Evolutionary conservation across 306 rosid genomes (phyloP).

Genomic region (Bauhinia variegata): DNA sequence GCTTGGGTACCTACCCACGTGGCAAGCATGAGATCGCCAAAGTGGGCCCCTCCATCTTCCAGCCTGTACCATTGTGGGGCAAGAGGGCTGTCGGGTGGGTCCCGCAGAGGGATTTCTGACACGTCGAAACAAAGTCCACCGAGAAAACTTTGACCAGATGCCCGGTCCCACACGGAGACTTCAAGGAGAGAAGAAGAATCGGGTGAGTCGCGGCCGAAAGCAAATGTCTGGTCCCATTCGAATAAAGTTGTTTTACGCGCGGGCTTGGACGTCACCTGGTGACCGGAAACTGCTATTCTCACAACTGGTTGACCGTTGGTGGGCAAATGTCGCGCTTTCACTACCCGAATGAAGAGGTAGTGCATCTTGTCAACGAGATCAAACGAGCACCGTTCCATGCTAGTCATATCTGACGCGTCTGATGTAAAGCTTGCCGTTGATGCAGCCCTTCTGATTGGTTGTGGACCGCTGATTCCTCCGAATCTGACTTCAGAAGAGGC

Average conservation of each 20-base stretch:
- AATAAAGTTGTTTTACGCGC: constrained; percentile 59
- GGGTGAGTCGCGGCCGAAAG: constrained; percentile 63
- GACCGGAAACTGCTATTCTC: constrained; percentile 54
- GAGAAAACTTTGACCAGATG: constrained; percentile 41
- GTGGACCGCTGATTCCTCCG: constrained; percentile 50
- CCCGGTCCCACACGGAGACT: constrained; percentile 69
- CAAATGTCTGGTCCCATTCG: constrained; percentile 94
- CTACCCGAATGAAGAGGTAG: constrained; percentile 75
- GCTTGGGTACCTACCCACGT: constrained; percentile 95
- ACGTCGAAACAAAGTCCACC: constrained; percentile 89
- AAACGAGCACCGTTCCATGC: constrained; percentile 64
- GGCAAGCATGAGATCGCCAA: constrained; percentile 85
- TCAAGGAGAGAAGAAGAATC: constrained; percentile 72
- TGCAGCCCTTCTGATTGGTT: constrained; percentile 46
- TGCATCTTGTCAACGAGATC: constrained; percentile 96
- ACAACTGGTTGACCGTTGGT: constrained; percentile 59
- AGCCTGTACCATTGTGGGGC: constrained; percentile 94
- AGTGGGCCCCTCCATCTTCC: constrained; percentile 65
- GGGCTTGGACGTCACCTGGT: constrained; percentile 54
- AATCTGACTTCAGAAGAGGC: constrained; percentile 48
- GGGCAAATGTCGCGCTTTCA: constrained; percentile 68
- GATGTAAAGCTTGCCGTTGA: constrained; percentile 40
- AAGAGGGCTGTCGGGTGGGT: constrained; percentile 82
- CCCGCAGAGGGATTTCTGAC: constrained; percentile 71
- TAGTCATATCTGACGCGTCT: constrained; percentile 43